Evolutionary conservation across 2,329 filamentous ascomycete species (phyloP), one percentile per base, ranked within the genome.

Genomic region (Cryphonectria carpinicola): DNA sequence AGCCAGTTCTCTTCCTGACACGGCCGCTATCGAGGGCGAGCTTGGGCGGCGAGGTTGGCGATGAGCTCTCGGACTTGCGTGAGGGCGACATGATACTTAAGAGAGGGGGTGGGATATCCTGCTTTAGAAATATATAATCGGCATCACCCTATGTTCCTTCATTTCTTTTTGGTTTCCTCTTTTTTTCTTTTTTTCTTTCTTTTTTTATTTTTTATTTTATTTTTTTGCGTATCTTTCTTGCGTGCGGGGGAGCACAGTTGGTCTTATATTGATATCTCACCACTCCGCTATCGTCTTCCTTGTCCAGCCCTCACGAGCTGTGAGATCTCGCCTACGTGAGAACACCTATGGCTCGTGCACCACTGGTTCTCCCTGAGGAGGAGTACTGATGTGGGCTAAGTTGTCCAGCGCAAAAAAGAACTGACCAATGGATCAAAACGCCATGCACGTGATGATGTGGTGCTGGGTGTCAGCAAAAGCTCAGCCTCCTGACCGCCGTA

Each of bases 1-100:
- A 64, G 61, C 61, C 37, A 4, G 39, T 64, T 64, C 37, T 64
- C 61, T 64, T 64, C n/a, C 39, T 43, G 61, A 64, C 61, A 32
- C 61, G 61, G n/a, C 61, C 58, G 8, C 19, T 39, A 7, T 37
- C 25, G 25, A 32, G 32, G 39, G 35, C 39, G n/a, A 39, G 11
- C n/a, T 46, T 64, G 39, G 25, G 28, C 22, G 61, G n/a, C 39
- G 39, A 46, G 39, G 13, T 5, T 37, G 61, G 37, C 13, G 39
- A 43, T 64, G 61, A 46, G 61, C 39, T 43, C 39, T 46, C 37
- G 3, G n/a, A 43, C n/a, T 46, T 64, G 61, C 61, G 25, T 46
- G 61, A 64, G 61, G 37, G 61, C 8, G 61, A 39, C 61, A 64
- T 64, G 39, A 32, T 62, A 14, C 13, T 35, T 19, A 17, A 17